Evolutionary conservation across 306 rosid genomes (phyloP).

Genomic region (apple (Malus domestica)): DNA sequence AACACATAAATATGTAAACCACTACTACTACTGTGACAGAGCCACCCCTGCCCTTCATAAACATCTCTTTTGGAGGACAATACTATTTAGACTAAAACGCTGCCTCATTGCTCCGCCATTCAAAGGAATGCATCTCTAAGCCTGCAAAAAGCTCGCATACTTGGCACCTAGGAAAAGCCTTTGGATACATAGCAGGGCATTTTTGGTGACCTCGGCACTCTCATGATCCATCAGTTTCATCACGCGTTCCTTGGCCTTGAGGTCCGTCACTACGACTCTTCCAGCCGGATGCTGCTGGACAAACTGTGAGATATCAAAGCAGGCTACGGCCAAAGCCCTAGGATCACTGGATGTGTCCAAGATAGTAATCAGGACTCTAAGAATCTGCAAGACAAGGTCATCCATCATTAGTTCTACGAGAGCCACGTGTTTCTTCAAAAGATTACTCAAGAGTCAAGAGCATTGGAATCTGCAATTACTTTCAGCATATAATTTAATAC

Average conservation of each 20-base stretch:
- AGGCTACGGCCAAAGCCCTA: constrained; percentile 80
- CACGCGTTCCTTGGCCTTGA: constrained; percentile 93
- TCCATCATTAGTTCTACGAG: constrained; percentile 9
- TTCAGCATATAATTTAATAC: background rate
- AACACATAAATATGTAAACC: background rate
- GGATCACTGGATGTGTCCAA: constrained; percentile 82
- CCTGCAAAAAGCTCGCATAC: constrained; percentile 96
- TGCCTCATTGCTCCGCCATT: background rate
- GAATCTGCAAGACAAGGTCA: constrained; percentile 51
- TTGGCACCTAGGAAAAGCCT: constrained; percentile 95
- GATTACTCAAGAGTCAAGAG: background rate
- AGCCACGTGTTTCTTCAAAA: background rate
- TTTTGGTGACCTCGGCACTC: constrained; percentile 87
- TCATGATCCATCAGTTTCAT: constrained; percentile 95
- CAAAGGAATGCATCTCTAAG: constrained; percentile 16
- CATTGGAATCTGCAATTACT: background rate
- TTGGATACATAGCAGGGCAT: constrained; percentile 91
- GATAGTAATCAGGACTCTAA: constrained; percentile 82
- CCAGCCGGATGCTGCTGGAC: constrained; percentile 83
- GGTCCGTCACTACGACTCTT: constrained; percentile 79
- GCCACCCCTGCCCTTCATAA: background rate
- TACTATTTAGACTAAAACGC: background rate
- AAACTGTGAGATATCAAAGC: constrained; percentile 90
- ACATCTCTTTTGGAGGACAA: background rate
- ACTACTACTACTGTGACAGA: background rate